These are phyloP conservation scores for Penicillium corylophilum DNA, from an alignment of 2,329 filamentous ascomycete species.

Conservation along the genomic window DNA sequence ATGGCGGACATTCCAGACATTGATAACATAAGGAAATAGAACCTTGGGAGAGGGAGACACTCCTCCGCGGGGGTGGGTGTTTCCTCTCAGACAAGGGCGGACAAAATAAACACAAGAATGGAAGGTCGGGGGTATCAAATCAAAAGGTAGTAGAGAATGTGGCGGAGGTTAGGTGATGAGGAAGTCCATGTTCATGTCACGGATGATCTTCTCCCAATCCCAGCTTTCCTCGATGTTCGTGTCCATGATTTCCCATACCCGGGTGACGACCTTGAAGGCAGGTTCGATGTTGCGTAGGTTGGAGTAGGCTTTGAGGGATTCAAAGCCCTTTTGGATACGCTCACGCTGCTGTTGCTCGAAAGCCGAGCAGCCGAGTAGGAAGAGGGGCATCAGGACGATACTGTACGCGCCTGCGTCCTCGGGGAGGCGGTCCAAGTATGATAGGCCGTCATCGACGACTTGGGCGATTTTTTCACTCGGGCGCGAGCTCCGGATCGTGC, in stretches of 20 bases:
- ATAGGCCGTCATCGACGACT: constrained; percentile 59
- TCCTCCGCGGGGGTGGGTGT: neutral
- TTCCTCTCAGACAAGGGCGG: neutral
- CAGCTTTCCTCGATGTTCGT: constrained; percentile 55
- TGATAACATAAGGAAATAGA: neutral
- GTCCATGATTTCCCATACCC: constrained; percentile 62
- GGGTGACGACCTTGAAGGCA: constrained; percentile 56
- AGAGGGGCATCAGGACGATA: constrained; percentile 61
- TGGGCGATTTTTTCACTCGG: constrained; percentile 55
- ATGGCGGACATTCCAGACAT: constrained; percentile 4
- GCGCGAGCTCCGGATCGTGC: constrained; percentile 59
- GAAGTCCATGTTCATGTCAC: constrained; percentile 60
- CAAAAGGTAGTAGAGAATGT: constrained; percentile 6
- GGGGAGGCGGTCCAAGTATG: constrained; percentile 57
- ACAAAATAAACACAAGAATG: constrained; percentile 2
- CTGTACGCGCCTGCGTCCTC: constrained; percentile 56
- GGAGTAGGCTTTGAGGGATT: constrained; percentile 55
- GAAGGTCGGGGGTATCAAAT: constrained; percentile 19
- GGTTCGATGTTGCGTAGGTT: constrained; percentile 59
- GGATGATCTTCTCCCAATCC: constrained; percentile 64
- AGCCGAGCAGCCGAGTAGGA: constrained; percentile 61
- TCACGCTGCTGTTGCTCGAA: constrained; percentile 56
- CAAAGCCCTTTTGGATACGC: constrained; percentile 56
- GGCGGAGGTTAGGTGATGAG: constrained; percentile 52
- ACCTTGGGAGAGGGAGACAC: neutral